Conservation (phyloP, 2,329 filamentous ascomycete species). For the Cladophialophora exuberans region DNA sequence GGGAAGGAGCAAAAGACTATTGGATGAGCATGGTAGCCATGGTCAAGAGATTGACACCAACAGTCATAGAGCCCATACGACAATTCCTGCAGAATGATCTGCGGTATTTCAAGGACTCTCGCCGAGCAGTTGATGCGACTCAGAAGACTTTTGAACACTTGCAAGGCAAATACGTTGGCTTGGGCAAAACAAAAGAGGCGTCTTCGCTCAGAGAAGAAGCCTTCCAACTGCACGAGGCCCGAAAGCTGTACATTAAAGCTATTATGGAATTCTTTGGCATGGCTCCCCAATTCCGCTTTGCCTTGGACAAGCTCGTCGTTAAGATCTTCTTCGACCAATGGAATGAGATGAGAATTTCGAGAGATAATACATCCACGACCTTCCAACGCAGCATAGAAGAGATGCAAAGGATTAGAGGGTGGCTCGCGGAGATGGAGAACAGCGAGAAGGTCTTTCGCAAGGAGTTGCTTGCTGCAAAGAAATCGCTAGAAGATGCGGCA, state of each 20-base stretch:
- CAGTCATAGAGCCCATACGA: conserved; percentile 80
- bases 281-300: conserved; percentile 80
- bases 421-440: conserved; percentile 91
- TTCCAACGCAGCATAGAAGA: conserved; percentile 73
- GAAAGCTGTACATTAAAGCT: conserved; percentile 86
- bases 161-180: conserved; percentile 77
- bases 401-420: conserved; percentile 89
- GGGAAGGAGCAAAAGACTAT: conserved; percentile 84
- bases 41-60: conserved; percentile 75
- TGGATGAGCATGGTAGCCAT: conserved; percentile 76
- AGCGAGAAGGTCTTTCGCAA: conserved; percentile 81
- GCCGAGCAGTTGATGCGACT: conserved; percentile 72
- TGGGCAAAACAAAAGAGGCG: conserved; percentile 91
- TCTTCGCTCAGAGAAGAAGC: conserved; percentile 91
- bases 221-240: conserved; percentile 90
- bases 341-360: conserved; percentile 76
- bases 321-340: conserved; percentile 83
- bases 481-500: conserved; percentile 79
- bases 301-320: conserved; percentile 84
- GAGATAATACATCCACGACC: conserved; percentile 64
- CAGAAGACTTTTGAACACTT: conserved; percentile 85
- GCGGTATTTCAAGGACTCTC: conserved; percentile 81
- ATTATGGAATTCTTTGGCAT: conserved; percentile 92
- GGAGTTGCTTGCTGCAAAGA: conserved; percentile 77
- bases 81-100: conserved; percentile 78